Evolutionary conservation across 768 basidiomycete genomes (phyloP).

Genomic region (Suillus decipiens): DNA sequence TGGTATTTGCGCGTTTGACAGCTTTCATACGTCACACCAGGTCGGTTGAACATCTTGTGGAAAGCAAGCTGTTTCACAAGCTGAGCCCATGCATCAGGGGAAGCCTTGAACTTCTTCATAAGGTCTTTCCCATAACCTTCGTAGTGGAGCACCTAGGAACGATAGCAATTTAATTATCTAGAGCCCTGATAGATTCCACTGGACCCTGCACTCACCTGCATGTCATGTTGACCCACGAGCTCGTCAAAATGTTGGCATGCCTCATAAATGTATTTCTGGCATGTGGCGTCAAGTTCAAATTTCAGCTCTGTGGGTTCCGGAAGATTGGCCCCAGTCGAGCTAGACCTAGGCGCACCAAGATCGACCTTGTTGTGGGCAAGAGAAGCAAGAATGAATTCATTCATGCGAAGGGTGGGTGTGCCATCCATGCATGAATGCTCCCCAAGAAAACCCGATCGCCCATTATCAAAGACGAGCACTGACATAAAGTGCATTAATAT

Average conservation of each 20-base stretch:
- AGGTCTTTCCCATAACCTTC: slow-evolving; percentile 85
- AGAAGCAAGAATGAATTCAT: slow-evolving; percentile 87
- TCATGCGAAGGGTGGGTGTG: slow-evolving; percentile 91
- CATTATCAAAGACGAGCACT: slow-evolving; percentile 96
- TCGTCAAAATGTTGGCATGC: slow-evolving; percentile 73
- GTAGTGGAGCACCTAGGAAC: slow-evolving; percentile 70
- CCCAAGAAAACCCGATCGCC: slow-evolving; percentile 90
- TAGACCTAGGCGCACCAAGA: slow-evolving; percentile 55
- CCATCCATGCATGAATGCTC: slow-evolving; percentile 93
- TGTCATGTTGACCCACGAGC: slow-evolving; percentile 76
- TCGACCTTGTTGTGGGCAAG: slow-evolving; percentile 74
- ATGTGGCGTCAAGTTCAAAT: slow-evolving; percentile 64
- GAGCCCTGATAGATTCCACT: background rate
- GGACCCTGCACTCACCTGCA: slow-evolving; percentile 52
- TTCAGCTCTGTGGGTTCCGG: slow-evolving; percentile 63
- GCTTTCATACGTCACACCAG: slow-evolving; percentile 88
- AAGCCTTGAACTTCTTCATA: slow-evolving; percentile 80
- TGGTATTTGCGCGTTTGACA: slow-evolving; percentile 93
- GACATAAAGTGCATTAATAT: slow-evolving; percentile 8
- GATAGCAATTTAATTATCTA: background rate
- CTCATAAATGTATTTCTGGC: slow-evolving; percentile 51
- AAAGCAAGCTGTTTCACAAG: slow-evolving; percentile 96
- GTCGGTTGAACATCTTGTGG: slow-evolving; percentile 76
- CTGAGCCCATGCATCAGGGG: slow-evolving; percentile 95
- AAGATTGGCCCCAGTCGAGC: slow-evolving; percentile 41